Percentiles rank a stretch among this genome's conserved stretches.
phyloP scores from a whole-genome alignment of 2,329 filamentous ascomycete genomes.

The Ilyonectria destructans region DNA sequence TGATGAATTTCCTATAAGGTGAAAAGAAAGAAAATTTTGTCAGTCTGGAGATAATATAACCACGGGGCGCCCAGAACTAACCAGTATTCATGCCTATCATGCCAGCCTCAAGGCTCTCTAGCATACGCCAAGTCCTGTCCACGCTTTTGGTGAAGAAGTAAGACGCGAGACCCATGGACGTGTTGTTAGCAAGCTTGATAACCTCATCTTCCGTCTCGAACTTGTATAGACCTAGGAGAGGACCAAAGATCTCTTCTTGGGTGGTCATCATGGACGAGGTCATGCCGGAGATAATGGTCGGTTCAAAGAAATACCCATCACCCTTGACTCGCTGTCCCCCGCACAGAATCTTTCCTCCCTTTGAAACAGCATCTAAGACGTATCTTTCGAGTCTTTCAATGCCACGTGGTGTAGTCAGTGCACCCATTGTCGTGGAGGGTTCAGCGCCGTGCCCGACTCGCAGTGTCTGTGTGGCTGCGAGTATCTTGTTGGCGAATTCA shows the following conservation, averaged over 20 bases:
- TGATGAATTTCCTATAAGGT: not conserved
- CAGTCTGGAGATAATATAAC: no score
- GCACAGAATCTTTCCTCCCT: not conserved
- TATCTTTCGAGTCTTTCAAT: not conserved
- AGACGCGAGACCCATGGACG: conserved; percentile 13
- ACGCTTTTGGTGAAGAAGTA: conserved; percentile 20
- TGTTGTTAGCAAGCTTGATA: conserved; percentile 11
- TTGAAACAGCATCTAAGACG: not conserved
- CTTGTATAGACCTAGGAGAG: not conserved
- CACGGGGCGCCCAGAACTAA: no score
- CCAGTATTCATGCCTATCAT: conserved; percentile 18
- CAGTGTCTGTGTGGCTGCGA: conserved; percentile 17
- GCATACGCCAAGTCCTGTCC: conserved; percentile 10
- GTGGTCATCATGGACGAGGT: conserved; percentile 9
- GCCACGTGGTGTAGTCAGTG: conserved; percentile 46
- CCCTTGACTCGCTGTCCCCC: not conserved
- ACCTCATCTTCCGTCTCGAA: conserved; percentile 19
- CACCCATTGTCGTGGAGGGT: conserved; percentile 46
- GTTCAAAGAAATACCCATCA: conserved; percentile 19
- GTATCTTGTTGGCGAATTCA: conserved; percentile 73
- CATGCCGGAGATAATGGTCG: conserved; percentile 16
- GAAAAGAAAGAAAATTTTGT: no score
- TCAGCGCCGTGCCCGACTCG: conserved; percentile 31
- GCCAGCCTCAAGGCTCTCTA: conserved; percentile 19
- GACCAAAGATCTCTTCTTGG: conserved; percentile 17